Base-by-base conservation (phyloP, 768 basidiomycete genomes). In the Lactifluus hygrophoroides region DNA sequence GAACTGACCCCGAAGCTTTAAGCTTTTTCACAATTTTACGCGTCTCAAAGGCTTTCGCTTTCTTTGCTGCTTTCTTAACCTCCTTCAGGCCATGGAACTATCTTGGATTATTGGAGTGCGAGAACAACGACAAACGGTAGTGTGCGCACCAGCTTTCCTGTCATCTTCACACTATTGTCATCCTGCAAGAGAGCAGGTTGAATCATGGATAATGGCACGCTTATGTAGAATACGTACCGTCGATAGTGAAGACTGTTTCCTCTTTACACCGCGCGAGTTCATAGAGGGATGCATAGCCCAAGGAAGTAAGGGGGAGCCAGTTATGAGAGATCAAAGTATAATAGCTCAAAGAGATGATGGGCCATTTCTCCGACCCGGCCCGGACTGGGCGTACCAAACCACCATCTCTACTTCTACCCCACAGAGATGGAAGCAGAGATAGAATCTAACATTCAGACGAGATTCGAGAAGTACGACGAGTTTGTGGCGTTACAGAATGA, bases 21-120 rank as follows among this genome's bases (percentile, higher is more conserved):
- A 94, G 72, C 70, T 81, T 84, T 75, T 92, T 94, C 57, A 93
- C 79, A n/a, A 86, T 71, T 68, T 86, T 88, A 69, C 86, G 88
- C 0, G 80, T 81, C 73, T 95, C 93, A 60, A 90, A 88, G 0
- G 79, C 72, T 68, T 83, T 90, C 10, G 87, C 86, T 66, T 86
- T 90, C 74, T 91, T 94, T 28, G 86, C 81, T 5, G 85, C 80
- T 65, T 87, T 88, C 62, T 79, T 78, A 9, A 88, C 79, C 63
- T 87, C 85, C 68, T 81, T 86, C 50, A 87, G 67, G 57, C 80
- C 80, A 68, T 89, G 89, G 65, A 88, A 83, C 93, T 95, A 63
- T 51, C 55, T 61, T 50, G 32, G 16, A 17, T 25, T 51, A 28
- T 55, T 17, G 35, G 34, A 21, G 19, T 27, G 32, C 43, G 23